phyloP scores from a whole-genome alignment of 306 rosid genomes.

The Sophora flavescens region DNA sequence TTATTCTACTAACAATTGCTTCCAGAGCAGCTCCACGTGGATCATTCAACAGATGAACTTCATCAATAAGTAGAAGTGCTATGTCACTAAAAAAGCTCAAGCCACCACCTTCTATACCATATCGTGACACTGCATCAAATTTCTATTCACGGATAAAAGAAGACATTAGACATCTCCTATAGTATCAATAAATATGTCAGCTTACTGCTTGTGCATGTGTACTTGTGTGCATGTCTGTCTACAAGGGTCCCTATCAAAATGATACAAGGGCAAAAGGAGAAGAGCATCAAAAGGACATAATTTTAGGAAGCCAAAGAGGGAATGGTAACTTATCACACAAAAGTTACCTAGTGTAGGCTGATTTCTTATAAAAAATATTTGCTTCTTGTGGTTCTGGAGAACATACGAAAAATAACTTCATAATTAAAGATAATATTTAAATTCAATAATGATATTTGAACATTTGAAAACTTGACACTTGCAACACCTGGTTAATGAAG shows the following conservation, averaged over 20 bases:
- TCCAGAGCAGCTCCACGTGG: constrained; percentile 97
- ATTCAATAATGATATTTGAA: not conserved
- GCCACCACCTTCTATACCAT: constrained; percentile 81
- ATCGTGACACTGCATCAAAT: constrained; percentile 94
- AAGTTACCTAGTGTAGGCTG: not conserved
- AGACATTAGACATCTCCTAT: constrained; percentile 45
- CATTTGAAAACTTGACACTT: too few relatives aligned
- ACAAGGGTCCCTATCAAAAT: constrained; percentile 19
- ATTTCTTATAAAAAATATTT: not conserved
- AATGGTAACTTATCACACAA: constrained; percentile 19
- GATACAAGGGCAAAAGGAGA: constrained; percentile 3
- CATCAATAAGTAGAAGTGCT: constrained; percentile 90
- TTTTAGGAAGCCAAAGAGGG: constrained; percentile 3
- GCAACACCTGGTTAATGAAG: too few relatives aligned
- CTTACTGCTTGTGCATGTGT: constrained; percentile 36
- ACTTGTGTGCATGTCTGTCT: constrained; percentile 4
- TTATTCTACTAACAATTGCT: constrained; percentile 93
- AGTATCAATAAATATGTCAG: constrained; percentile 42
- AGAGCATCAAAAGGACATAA: not conserved
- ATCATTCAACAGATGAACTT: constrained; percentile 96
- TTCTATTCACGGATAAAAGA: constrained; percentile 60
- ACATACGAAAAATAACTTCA: constrained; percentile 26
- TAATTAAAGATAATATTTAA: constrained; percentile 34
- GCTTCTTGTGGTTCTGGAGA: constrained; percentile 14
- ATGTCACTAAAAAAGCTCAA: constrained; percentile 94